Evolutionary conservation across 2,329 filamentous ascomycete species (phyloP).

Genomic region (Aspergillus quadrilineatus): DNA sequence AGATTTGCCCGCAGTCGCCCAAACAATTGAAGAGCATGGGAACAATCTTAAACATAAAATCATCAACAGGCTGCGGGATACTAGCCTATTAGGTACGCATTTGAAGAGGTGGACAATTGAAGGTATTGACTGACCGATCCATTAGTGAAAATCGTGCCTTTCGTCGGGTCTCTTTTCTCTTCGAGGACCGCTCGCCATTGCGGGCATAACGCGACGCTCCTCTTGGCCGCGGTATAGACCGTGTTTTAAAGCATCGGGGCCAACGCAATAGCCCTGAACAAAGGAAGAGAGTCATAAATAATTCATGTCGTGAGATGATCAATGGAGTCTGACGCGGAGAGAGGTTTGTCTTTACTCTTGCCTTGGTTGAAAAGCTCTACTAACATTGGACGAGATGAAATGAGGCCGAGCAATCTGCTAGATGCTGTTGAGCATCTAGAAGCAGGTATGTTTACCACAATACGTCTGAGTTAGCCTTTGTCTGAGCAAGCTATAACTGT

Average conservation of each 20-base stretch:
- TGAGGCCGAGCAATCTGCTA: slow-evolving; percentile 26
- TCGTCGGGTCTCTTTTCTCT: not conserved
- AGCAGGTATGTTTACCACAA: slow-evolving; percentile 29
- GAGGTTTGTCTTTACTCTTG: slow-evolving; percentile 16
- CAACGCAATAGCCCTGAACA: not conserved
- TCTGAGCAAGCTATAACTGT: not conserved
- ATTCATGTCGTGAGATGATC: not conserved
- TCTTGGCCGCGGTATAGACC: not conserved
- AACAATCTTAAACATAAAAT: not conserved
- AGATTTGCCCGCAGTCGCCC: slow-evolving; percentile 12
- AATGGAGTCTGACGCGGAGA: slow-evolving; percentile 22
- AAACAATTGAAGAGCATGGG: not conserved
- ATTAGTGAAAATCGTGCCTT: not conserved
- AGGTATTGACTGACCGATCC: not conserved
- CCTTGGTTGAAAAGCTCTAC: not conserved
- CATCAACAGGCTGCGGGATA: not conserved
- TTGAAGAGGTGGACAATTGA: not conserved
- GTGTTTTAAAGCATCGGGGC: not conserved
- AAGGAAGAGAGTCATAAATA: not conserved
- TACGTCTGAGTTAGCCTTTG: too few species aligned
- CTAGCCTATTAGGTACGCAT: not conserved
- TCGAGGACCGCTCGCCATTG: not conserved
- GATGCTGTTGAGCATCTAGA: slow-evolving; percentile 40
- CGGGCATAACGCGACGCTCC: slow-evolving; percentile 14
- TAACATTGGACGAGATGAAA: slow-evolving; percentile 15